A percentile compares a stretch with the other conserved stretches of the same genome.
Conservation (phyloP, 305 asterid species). For the Petunia hybrid region DNA sequence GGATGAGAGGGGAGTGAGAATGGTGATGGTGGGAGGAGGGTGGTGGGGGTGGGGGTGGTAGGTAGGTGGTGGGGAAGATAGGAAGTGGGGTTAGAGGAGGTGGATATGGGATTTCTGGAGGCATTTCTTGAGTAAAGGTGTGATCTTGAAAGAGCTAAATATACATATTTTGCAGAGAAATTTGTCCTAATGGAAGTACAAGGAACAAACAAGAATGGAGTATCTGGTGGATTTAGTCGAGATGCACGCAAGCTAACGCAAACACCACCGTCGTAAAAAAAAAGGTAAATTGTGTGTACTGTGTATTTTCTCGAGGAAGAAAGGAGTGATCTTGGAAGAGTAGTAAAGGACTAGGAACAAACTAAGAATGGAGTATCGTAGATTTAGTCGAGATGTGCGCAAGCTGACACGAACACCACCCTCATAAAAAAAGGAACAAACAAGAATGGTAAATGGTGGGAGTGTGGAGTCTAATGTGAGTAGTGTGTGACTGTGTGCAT, state of each 20-base stretch:
- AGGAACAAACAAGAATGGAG: not conserved
- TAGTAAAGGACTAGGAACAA: not conserved
- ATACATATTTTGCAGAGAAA: conserved; percentile 38
- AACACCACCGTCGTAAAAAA: no score
- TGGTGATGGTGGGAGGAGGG: conserved; percentile 39
- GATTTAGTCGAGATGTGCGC: no score
- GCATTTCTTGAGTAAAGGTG: conserved; percentile 51
- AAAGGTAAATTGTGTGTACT: not conserved
- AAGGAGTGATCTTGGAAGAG: conserved; percentile 7
- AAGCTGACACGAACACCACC: no score
- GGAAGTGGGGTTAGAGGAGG: conserved; percentile 48
- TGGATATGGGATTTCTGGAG: conserved; percentile 40
- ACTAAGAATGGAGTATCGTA: not conserved
- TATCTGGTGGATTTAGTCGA: not conserved
- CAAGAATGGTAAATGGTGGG: not conserved
- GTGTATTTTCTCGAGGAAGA: not conserved
- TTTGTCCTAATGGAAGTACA: not conserved
- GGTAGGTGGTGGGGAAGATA: conserved; percentile 37
- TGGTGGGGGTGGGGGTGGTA: conserved; percentile 46
- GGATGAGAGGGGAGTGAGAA: conserved; percentile 46
- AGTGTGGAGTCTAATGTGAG: not conserved
- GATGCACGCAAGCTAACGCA: no score
- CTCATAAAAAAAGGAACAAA: not conserved
- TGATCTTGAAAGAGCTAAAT: conserved; percentile 21
- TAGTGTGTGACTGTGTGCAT: not conserved